Percentiles rank a stretch among this genome's conserved stretches.
These are phyloP conservation scores for Xerocomus nothofagi DNA, from an alignment of 1,284 basidiomycete species.

Conservation along the genomic window DNA sequence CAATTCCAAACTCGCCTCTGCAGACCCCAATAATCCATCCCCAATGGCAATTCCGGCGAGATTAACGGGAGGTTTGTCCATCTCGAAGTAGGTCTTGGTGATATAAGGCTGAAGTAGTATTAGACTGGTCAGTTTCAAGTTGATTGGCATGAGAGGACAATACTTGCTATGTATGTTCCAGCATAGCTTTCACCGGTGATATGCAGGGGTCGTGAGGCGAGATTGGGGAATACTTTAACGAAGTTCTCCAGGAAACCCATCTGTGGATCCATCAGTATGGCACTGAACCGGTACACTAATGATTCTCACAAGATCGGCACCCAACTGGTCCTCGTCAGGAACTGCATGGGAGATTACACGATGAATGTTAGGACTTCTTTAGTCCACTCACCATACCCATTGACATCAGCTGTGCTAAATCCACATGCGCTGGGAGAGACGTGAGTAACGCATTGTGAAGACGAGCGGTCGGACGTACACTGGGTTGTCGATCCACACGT, in stretches of 20 bases:
- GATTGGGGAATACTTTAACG: slow-evolving; percentile 64
- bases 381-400: slow-evolving; percentile 49
- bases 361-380: slow-evolving; percentile 18
- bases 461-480: slow-evolving; percentile 43
- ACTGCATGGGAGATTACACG: slow-evolving; percentile 38
- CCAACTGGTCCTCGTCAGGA: slow-evolving; percentile 64
- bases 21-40: slow-evolving; percentile 55
- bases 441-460: slow-evolving; percentile 7
- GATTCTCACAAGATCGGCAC: slow-evolving; percentile 61
- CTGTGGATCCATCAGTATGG: slow-evolving; percentile 33
- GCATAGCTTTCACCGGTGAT: slow-evolving; percentile 72
- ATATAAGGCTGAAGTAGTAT: slow-evolving; percentile 58
- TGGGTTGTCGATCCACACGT: slow-evolving; percentile 70
- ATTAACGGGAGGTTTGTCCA: slow-evolving; percentile 60
- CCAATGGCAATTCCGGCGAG: slow-evolving; percentile 67
- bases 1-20: slow-evolving; percentile 46
- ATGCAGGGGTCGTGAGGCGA: slow-evolving; percentile 59
- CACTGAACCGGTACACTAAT: too few species aligned
- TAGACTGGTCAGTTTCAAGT: neutral
- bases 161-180: slow-evolving; percentile 58
- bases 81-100: slow-evolving; percentile 61
- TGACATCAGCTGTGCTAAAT: slow-evolving; percentile 59
- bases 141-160: neutral
- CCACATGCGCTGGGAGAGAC: slow-evolving; percentile 50
- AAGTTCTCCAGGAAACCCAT: slow-evolving; percentile 65